Evolutionary conservation across 1,284 basidiomycete genomes (phyloP).

Genomic region (Leucoagaricus sp.): DNA sequence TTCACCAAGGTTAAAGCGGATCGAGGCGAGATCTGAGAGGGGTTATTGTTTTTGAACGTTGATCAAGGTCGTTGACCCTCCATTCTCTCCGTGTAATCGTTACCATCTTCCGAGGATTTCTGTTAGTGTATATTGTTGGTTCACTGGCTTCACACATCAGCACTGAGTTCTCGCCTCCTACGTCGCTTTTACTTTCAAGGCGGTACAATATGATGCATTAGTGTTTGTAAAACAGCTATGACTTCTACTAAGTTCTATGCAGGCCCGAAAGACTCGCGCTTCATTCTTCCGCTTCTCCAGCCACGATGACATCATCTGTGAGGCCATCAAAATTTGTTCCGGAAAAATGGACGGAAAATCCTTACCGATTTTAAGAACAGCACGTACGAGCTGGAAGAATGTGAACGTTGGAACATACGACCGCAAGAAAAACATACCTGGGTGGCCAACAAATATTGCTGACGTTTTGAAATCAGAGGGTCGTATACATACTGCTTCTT

Average conservation of each 20-base stretch:
- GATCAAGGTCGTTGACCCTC: background rate
- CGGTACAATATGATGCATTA: constrained; percentile 3
- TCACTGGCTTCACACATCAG: too few relatives aligned
- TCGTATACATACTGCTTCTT: constrained; percentile 97
- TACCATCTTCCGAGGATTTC: too few relatives aligned
- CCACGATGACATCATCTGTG: constrained; percentile 65
- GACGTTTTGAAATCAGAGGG: constrained; percentile 95
- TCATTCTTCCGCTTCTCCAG: constrained; percentile 62
- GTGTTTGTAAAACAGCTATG: constrained; percentile 5
- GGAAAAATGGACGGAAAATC: background rate
- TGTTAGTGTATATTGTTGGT: too few relatives aligned
- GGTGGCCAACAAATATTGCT: constrained; percentile 96
- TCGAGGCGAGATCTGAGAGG: constrained; percentile 6
- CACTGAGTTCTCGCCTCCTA: too few relatives aligned
- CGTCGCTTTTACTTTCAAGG: too few relatives aligned
- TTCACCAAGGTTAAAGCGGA: constrained; percentile 15
- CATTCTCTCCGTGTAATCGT: too few relatives aligned
- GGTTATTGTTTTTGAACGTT: background rate
- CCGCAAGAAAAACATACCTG: constrained; percentile 60
- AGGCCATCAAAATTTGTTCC: background rate
- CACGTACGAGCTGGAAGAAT: constrained; percentile 56
- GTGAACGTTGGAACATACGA: constrained; percentile 6
- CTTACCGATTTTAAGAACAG: constrained; percentile 75
- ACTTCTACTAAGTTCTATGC: constrained; percentile 3
- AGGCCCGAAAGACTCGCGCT: background rate